Conservation (phyloP, 176 grass and related monocot species). For the Triticum turgidum region DNA sequence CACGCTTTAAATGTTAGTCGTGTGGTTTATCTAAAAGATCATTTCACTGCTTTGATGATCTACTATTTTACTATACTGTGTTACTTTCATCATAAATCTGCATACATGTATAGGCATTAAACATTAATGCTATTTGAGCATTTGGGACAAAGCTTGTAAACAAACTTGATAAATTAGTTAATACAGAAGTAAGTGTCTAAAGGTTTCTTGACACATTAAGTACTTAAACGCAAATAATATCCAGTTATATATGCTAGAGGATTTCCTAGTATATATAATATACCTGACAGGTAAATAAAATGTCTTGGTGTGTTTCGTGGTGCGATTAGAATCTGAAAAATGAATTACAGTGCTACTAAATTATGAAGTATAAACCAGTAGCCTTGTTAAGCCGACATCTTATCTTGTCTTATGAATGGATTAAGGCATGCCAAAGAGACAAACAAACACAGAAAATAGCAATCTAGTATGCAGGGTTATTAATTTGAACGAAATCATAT, state of each 20-base stretch:
- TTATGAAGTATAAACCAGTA: not conserved
- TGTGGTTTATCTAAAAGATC: not conserved
- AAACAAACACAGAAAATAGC: not conserved
- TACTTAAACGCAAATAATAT: not conserved
- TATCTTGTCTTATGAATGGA: not conserved
- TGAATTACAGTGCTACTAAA: not conserved
- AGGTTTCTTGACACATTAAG: not conserved
- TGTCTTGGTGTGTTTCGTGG: not conserved
- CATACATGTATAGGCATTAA: not conserved
- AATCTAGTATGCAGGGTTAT: not conserved
- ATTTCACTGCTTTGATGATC: not conserved
- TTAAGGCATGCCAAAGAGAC: not conserved
- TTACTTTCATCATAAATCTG: not conserved
- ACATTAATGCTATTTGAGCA: not conserved
- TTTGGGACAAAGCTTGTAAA: conserved; percentile 1
- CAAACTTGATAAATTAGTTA: not conserved
- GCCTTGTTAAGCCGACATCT: not conserved
- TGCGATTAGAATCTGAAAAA: not conserved
- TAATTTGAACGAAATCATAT: not conserved
- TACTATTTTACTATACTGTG: conserved; percentile 1
- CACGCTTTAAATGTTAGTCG: not conserved
- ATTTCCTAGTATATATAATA: not conserved
- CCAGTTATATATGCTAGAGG: not conserved
- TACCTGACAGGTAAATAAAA: too few species aligned
- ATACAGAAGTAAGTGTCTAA: not conserved